Evolutionary conservation across 148 eudicot species (phyloP).

Genomic region (Dysphania ambrosioides): DNA sequence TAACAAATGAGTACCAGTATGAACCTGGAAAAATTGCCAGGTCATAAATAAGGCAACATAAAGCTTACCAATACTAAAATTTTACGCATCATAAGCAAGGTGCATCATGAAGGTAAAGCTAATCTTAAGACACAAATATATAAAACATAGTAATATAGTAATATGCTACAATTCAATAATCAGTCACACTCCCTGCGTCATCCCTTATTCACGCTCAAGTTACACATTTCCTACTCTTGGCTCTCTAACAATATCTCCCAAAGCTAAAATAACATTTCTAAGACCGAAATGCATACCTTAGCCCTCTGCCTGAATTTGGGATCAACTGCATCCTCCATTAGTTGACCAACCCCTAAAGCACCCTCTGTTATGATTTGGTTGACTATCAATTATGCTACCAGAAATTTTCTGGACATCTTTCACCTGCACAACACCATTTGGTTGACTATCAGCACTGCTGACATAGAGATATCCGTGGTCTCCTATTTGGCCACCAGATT

Average conservation of each 20-base stretch:
- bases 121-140: background rate
- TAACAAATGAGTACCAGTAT: constrained; percentile 95
- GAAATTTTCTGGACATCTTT: constrained; percentile 77
- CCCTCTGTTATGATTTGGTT: constrained; percentile 70
- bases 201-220: background rate
- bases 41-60: background rate
- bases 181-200: background rate
- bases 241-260: background rate
- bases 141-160: too few species aligned
- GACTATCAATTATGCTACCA: constrained; percentile 75
- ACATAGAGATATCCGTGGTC: constrained; percentile 75
- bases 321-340: constrained; percentile 92
- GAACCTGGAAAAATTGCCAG: constrained; percentile 46
- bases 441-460: constrained; percentile 38
- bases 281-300: constrained; percentile 41
- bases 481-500: constrained; percentile 98
- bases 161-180: background rate
- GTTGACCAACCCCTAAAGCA: constrained; percentile 63
- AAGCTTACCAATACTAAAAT: background rate
- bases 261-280: background rate
- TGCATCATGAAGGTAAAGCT: background rate
- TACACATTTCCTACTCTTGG: background rate
- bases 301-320: constrained; percentile 82
- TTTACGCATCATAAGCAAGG: background rate
- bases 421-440: constrained; percentile 64